phyloP scores from a whole-genome alignment of 768 basidiomycete species.

The Agrocybe praecox region DNA sequence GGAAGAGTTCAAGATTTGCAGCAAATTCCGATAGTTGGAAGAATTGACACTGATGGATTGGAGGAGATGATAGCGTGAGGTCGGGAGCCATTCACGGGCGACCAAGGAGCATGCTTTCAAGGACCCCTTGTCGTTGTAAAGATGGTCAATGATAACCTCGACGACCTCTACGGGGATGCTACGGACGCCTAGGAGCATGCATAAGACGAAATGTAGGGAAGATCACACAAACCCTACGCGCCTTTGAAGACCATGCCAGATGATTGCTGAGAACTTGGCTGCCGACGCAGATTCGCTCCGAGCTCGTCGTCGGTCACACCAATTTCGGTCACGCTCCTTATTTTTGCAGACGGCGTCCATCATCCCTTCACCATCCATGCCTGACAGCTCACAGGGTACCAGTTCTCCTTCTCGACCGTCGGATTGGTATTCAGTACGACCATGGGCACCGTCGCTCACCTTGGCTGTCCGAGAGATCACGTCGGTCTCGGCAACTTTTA shows the following conservation, averaged over 20 bases:
- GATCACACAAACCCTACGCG: not conserved
- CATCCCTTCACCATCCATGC: conserved; percentile 5
- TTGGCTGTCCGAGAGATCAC: conserved; percentile 80
- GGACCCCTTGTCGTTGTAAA: conserved; percentile 19
- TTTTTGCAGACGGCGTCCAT: conserved; percentile 9
- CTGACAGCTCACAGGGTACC: conserved; percentile 10
- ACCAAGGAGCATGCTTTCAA: conserved; percentile 25
- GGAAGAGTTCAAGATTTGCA: not conserved
- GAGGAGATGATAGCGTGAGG: conserved; percentile 21
- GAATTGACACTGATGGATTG: not conserved
- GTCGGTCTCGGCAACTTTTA: conserved; percentile 83
- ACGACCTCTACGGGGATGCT: conserved; percentile 25
- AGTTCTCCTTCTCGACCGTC: conserved; percentile 19
- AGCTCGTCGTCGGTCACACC: not conserved
- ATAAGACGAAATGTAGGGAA: not conserved
- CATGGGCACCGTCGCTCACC: conserved; percentile 73
- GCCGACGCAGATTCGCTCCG: no score
- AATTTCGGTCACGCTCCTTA: conserved; percentile 9
- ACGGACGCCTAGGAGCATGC: not conserved
- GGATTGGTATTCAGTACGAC: conserved; percentile 73
- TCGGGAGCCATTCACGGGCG: conserved; percentile 20
- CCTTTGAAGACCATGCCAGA: no score
- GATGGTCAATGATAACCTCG: conserved; percentile 23
- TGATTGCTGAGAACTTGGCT: no score
- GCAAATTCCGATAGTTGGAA: not conserved